Evolutionary conservation across 192 early-diverging fungal genomes (phyloP), one percentile per base, ranked within the genome.

Genomic region (Allomyces macrogynus): DNA sequence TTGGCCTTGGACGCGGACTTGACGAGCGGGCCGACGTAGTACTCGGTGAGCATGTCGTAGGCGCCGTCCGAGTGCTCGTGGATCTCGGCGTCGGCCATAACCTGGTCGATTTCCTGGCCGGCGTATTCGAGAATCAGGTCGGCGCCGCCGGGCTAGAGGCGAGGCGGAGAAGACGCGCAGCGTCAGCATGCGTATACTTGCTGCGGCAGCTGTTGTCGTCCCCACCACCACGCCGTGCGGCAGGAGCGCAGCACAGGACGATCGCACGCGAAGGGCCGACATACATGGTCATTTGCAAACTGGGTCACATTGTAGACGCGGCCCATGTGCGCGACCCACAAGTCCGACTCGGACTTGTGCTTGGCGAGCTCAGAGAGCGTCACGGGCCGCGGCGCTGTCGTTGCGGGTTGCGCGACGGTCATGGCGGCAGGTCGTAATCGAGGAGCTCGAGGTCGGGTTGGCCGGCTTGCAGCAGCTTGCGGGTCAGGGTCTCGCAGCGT

Each of bases 301-400:
- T 83, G 68, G 20, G 93, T 88, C 62, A 93, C 70, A 79, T 93
- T 89, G 72, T 89, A 96, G 44, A 93, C 89, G 60, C 88, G 85
- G 73, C 81, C 83, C 25, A 84, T 72, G 66, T 84, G 78, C 26
- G 88, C 80, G 1, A 92, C 79, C 94, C 94, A 97, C 49, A 89
- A 80, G 10, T 88, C 88, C 40, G 76, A 67, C 4, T 71, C 71
- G 22, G 70, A 83, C 70, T 82, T 84, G 74, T 97, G 91, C 40
- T 75, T 77, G 25, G 78, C 77, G 42, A 95, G 85, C 68, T 97
- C 80, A 5, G 73, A 78, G 26, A 72, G 71, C 62, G 84, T 81
- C 69, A 61, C n/a, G 20, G 60, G 60, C 60, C 32, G 32, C 32
- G 32, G 32, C 7, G 32, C 32, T 40, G 32, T 2, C 32, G 32